phyloP scores from a whole-genome alignment of 1,139 yeast species.

The Saccharomyces uvarum region DNA sequence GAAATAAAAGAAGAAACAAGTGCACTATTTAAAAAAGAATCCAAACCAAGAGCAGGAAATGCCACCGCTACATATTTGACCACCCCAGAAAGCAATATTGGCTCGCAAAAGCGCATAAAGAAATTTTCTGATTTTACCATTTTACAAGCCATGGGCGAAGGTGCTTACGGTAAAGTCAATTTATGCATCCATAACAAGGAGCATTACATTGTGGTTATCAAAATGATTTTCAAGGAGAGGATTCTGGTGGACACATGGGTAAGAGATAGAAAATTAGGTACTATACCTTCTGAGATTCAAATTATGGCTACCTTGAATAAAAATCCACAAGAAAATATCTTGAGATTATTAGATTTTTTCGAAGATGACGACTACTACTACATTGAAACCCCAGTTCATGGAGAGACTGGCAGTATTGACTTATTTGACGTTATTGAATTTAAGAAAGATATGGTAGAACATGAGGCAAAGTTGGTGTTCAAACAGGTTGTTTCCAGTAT shows the following conservation, averaged over 20 bases:
- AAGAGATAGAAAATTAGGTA: slow-evolving; percentile 78
- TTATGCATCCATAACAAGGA: slow-evolving; percentile 57
- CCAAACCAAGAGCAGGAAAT: slow-evolving; percentile 1
- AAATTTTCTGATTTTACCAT: slow-evolving; percentile 61
- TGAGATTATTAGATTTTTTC: slow-evolving; percentile 76
- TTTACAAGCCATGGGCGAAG: slow-evolving; percentile 78
- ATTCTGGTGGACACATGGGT: slow-evolving; percentile 96
- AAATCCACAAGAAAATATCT: slow-evolving; percentile 76
- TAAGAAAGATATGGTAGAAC: slow-evolving; percentile 68
- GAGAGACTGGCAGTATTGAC: slow-evolving; percentile 82
- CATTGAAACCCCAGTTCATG: slow-evolving; percentile 89
- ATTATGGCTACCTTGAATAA: slow-evolving; percentile 70
- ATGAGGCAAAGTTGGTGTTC: slow-evolving; percentile 69
- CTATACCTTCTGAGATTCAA: slow-evolving; percentile 88
- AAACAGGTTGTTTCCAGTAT: slow-evolving; percentile 74
- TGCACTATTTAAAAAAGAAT: background rate
- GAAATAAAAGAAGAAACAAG: background rate
- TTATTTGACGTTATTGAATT: slow-evolving; percentile 85
- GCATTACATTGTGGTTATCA: slow-evolving; percentile 62
- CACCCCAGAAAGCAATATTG: slow-evolving; percentile 35
- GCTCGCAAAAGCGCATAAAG: slow-evolving; percentile 54
- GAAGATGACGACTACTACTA: slow-evolving; percentile 84
- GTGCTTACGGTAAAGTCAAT: slow-evolving; percentile 90
- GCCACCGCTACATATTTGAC: slow-evolving; percentile 9
- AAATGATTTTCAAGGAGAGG: slow-evolving; percentile 82